phyloP scores from a whole-genome alignment of 2,329 filamentous ascomycete species.

The Diplodia sapinea region DNA sequence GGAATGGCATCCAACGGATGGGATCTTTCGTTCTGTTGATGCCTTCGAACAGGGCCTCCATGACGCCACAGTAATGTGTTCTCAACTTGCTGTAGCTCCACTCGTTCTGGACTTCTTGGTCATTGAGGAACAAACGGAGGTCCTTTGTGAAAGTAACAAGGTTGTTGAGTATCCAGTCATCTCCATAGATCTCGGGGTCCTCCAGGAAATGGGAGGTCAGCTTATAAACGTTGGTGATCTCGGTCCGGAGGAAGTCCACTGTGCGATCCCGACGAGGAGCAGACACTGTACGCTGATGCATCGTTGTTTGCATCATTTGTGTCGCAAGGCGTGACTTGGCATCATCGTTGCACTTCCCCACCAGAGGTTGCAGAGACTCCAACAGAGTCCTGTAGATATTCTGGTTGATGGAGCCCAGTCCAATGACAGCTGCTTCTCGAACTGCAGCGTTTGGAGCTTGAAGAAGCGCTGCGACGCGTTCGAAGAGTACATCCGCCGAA shows the following conservation, averaged over 20 bases:
- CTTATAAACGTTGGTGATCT: slow-evolving; percentile 96
- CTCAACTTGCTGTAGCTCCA: slow-evolving; percentile 92
- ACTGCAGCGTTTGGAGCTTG: slow-evolving; percentile 80
- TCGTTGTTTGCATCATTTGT: slow-evolving; percentile 40
- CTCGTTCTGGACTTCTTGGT: slow-evolving; percentile 91
- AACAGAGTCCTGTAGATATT: slow-evolving; percentile 91
- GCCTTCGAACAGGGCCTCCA: slow-evolving; percentile 91
- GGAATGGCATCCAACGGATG: slow-evolving; percentile 95
- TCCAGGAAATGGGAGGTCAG: slow-evolving; percentile 89
- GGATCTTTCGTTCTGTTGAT: slow-evolving; percentile 86
- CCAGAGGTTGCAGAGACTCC: slow-evolving; percentile 86
- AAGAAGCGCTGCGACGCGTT: slow-evolving; percentile 86
- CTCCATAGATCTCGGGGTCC: slow-evolving; percentile 76
- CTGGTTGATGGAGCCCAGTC: slow-evolving; percentile 92
- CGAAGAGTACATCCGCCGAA: slow-evolving; percentile 87
- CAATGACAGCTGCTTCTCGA: slow-evolving; percentile 86
- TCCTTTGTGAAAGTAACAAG: slow-evolving; percentile 90
- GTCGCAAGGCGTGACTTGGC: slow-evolving; percentile 73
- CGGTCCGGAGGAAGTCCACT: slow-evolving; percentile 86
- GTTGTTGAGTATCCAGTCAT: slow-evolving; percentile 90
- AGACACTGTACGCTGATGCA: slow-evolving; percentile 82
- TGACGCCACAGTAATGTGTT: slow-evolving; percentile 90
- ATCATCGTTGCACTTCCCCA: slow-evolving; percentile 85
- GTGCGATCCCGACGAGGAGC: slow-evolving; percentile 80
- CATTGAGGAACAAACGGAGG: slow-evolving; percentile 90